Evolutionary conservation across 345 rosid genomes (phyloP), one percentile per base, ranked within the genome.

Genomic region (Chamaenerion angustifolium): DNA sequence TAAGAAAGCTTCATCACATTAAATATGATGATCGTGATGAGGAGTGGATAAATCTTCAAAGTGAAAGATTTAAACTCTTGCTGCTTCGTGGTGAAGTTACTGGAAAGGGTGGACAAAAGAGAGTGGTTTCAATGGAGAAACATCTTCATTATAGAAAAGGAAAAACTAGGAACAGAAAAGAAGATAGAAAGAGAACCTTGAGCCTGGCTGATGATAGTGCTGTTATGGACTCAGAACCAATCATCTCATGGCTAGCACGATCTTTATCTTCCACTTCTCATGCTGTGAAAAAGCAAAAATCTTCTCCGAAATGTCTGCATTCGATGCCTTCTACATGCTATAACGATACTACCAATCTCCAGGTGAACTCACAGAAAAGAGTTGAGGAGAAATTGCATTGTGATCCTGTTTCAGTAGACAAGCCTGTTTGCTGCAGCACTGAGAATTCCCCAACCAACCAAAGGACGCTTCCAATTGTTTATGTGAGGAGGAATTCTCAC

Each of bases 1-100:
- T 70, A 54, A 83, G 62, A 68, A 83, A 75, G 58, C 83, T 76
- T 68, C 95, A 90, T 69, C 98, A 90, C 68, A 74, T 86, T 45
- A 86, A 81, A 62, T 90, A 90, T 76, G 96, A 90, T 67, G 98
- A 90, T 61, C 92, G 96, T 5, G 98, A 90, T 67, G 96, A 90
- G 65, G 98, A 90, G 64, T 90, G 98, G 98, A 80, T 90, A 40
- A 61, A 75, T 62, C 79, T 90, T 54, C 77, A 72, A 53, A 79
- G 67, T 66, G 98, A 90, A 75, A 75, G 86, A 70, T 81, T 86
- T 61, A 90, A 90, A 65, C 78, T 90, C 50, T 62, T 90, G 67
- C 71, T 90, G 59, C 77, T 86, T 43, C 89, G 96, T 37, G 48
- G 80, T 60, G 98, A 90, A 69, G 80, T 74, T 64, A 89, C 87